Evolutionary conservation across 2,329 filamentous ascomycete species (phyloP).

Genomic region (Thelonectria rubi): DNA sequence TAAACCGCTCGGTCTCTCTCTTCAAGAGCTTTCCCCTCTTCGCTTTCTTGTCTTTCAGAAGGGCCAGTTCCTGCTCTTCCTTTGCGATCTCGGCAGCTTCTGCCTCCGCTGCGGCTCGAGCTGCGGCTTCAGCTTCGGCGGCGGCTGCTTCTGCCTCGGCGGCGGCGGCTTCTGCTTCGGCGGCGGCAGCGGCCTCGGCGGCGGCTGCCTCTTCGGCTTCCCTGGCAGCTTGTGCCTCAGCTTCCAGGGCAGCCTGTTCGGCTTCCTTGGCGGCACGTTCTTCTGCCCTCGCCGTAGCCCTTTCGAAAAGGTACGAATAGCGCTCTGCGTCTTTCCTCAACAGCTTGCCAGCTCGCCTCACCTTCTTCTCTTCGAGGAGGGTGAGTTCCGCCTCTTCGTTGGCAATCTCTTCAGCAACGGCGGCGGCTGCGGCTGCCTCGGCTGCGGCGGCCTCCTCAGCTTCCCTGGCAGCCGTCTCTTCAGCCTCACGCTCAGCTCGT

Average conservation of each 20-base stretch:
- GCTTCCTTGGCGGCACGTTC: constrained; percentile 44
- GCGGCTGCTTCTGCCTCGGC: constrained; percentile 17
- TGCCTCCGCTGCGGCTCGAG: constrained; percentile 29
- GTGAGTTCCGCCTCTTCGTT: constrained; percentile 42
- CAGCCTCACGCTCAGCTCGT: background rate
- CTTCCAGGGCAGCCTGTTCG: constrained; percentile 39
- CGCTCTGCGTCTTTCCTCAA: constrained; percentile 38
- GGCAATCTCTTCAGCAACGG: constrained; percentile 42
- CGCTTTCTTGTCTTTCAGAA: constrained; percentile 37
- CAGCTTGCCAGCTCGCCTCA: constrained; percentile 37
- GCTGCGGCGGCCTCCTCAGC: constrained; percentile 29
- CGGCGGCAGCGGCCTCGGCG: constrained; percentile 29
- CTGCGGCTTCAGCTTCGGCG: constrained; percentile 23
- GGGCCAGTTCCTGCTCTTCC: constrained; percentile 39
- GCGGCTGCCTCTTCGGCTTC: constrained; percentile 43
- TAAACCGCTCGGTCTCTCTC: constrained; percentile 35
- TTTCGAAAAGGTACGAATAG: constrained; percentile 31
- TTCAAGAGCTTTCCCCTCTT: constrained; percentile 48
- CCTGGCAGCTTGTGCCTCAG: constrained; percentile 44
- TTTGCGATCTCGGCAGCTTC: constrained; percentile 34
- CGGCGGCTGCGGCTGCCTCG: constrained; percentile 33
- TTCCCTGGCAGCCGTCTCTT: constrained; percentile 21
- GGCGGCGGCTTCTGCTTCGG: constrained; percentile 25
- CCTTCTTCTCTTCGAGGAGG: constrained; percentile 34
- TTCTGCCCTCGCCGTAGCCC: constrained; percentile 31